Evolutionary conservation across 1,284 basidiomycete genomes (phyloP), one percentile per base, ranked within the genome.

Genomic region (Ganoderma sinense): DNA sequence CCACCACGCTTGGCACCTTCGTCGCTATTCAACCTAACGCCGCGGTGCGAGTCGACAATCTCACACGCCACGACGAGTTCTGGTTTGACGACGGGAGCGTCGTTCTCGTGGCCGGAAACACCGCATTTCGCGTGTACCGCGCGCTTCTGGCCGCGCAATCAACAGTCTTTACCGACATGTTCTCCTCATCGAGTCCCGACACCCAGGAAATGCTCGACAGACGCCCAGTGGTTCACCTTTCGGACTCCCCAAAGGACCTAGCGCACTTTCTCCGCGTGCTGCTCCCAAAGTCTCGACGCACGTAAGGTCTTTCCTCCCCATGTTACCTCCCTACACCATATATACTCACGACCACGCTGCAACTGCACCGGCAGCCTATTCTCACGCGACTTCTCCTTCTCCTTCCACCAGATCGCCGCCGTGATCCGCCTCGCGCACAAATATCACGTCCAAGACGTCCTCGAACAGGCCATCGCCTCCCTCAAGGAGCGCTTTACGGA

Each of bases 121-220:
- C 41, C 1, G 70, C 62, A 3, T 77, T 75, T 48, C 67, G 68
- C 11, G 65, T 77, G 6, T 69, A 71, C 45, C 55, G 62, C 18
- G 68, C 62, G 4, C 23, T 75, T 6, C 70, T 77, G 4, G 69
- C 71, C 2, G 36, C 53, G 7, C 69, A 72, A 4, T 77, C 75
- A 2, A 14, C 48, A 2, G 65, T 75, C 5, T 74, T 77, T 31
- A 33, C 56, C 1, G 71, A 72, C 43, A 56, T 77, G 45, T 74
- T 77, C 41, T 29, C 64, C 2, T 20, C 71, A 2, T 65, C 75
- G n/a, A 70, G 66, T 23, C 69, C 74, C 0, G 11, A 43, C 2
- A 55, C 62, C 18, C 61, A 66, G 53, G 56, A 62, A 16, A 20
- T 11, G 2, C 2, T 73, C 16, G 70, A 74, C 2, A 70, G 68